These are phyloP conservation scores for Calycina marina DNA, from an alignment of 2,329 filamentous ascomycete species.

Conservation along the genomic window DNA sequence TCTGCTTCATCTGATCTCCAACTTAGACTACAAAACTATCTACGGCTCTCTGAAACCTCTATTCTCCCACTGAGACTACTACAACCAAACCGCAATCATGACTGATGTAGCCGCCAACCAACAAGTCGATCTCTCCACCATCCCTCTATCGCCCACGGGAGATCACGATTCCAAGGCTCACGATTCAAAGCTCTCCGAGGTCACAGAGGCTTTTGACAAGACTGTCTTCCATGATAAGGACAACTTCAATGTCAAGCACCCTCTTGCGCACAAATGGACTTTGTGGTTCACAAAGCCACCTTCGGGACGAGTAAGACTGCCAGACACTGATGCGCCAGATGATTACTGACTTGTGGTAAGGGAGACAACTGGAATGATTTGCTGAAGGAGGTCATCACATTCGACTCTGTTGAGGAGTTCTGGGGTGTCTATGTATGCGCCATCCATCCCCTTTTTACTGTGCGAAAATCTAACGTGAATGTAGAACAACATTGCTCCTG, in stretches of 20 bases:
- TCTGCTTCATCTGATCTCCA: too few species aligned
- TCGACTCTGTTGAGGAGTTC: conserved; percentile 97
- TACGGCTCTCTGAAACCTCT: not conserved
- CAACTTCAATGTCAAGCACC: conserved; percentile 99
- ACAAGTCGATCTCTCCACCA: conserved; percentile 54
- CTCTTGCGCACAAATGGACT: conserved; percentile 94
- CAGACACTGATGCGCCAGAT: conserved; percentile 1
- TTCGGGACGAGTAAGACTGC: conserved; percentile 62
- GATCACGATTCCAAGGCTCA: conserved; percentile 34
- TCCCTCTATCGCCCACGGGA: conserved; percentile 51
- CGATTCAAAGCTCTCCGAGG: conserved; percentile 28
- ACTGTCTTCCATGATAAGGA: conserved; percentile 98
- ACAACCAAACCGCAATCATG: conserved; percentile 12
- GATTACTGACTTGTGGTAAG: conserved; percentile 30
- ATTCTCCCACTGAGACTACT: not conserved
- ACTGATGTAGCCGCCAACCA: conserved; percentile 15
- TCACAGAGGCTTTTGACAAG: conserved; percentile 47
- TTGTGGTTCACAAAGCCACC: conserved; percentile 99
- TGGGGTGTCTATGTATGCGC: conserved; percentile 93
- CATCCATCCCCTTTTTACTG: not conserved
- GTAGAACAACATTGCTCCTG: conserved; percentile 96
- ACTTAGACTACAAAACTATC: too few species aligned
- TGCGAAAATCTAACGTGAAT: conserved; percentile 6
- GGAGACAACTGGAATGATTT: conserved; percentile 98
- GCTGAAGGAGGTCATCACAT: conserved; percentile 95